Evolutionary conservation across 192 early-diverging fungal species (phyloP), one percentile per base, ranked within the genome.

Genomic region (Coemansia sp.): DNA sequence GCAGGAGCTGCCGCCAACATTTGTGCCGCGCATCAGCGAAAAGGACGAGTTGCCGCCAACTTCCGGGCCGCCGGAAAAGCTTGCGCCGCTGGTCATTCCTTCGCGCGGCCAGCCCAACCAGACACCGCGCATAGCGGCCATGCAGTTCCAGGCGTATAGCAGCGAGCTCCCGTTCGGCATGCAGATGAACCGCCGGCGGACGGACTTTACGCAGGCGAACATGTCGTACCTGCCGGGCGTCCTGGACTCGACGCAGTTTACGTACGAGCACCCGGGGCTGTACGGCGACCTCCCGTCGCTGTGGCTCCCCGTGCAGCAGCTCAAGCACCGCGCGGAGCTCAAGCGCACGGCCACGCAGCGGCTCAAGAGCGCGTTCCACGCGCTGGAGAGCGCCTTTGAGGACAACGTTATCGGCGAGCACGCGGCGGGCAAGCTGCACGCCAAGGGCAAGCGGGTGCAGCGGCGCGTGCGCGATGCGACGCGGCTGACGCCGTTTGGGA

Each of bases 151-250:
- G 56, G 44, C 31, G 27, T 42, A 40, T 6, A 62, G 54, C 49
- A 54, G 46, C 23, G 75, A 78, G 44, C 30, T 72, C 2, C 75
- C 75, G 6, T 48, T 60, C 44, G 75, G 75, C 28, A 71, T 62
- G 0, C 60, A 48, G 35, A 71, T 64, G 58, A 68, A 72, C 45
- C 45, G 69, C 28, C 54, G 60, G 18, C 50, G 54, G 33, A 78
- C 75, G 0, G 69, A 78, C 35, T 78, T 78, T 32, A 35, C 69
- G 31, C 75, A 78, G 22, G 60, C 69, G 25, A 71, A 71, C 45
- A 60, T 59, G 47, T 64, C 75, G 16, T 64, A 58, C 11, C 23
- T 72, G n/a, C 7, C 28, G 4, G 75, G 75, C 0, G 38, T 78
- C 1, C 21, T 78, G 4, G 75, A 78, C 49, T 62, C 75, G 0